Evolutionary conservation across 2,329 filamentous ascomycete genomes (phyloP).

Genomic region (Metarhizium humberi): DNA sequence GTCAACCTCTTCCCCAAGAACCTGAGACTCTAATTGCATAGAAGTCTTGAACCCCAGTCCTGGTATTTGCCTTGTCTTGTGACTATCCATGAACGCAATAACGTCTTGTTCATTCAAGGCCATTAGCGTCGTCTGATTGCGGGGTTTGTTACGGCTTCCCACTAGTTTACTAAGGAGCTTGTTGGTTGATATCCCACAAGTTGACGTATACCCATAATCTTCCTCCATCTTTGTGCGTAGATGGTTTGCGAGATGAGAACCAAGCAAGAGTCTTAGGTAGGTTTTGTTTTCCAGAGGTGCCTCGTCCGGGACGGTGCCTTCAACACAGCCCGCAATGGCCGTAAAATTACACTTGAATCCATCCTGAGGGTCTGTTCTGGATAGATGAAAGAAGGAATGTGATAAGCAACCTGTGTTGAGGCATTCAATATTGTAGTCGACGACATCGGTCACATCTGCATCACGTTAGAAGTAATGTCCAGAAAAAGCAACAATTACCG

Average conservation of each 20-base stretch:
- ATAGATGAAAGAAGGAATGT: slow-evolving; percentile 73
- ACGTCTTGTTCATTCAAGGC: slow-evolving; percentile 51
- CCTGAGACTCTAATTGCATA: slow-evolving; percentile 41
- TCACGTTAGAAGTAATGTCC: slow-evolving; percentile 7
- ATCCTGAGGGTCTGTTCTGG: slow-evolving; percentile 60
- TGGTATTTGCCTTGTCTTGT: slow-evolving; percentile 72
- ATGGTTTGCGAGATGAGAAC: slow-evolving; percentile 70
- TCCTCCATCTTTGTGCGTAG: slow-evolving; percentile 64
- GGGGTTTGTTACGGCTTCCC: slow-evolving; percentile 77
- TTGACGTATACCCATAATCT: slow-evolving; percentile 75
- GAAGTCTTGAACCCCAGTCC: slow-evolving; percentile 69
- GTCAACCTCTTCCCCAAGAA: slow-evolving; percentile 28
- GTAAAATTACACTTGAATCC: slow-evolving; percentile 76
- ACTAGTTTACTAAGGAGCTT: slow-evolving; percentile 81
- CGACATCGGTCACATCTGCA: slow-evolving; percentile 74
- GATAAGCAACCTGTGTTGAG: slow-evolving; percentile 57
- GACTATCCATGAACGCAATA: slow-evolving; percentile 60
- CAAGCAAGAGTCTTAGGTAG: slow-evolving; percentile 59
- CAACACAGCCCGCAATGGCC: slow-evolving; percentile 52
- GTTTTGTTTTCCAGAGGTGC: slow-evolving; percentile 26
- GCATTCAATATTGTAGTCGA: slow-evolving; percentile 69
- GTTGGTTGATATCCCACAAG: slow-evolving; percentile 78
- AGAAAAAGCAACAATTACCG: background rate
- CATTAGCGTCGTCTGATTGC: slow-evolving; percentile 75
- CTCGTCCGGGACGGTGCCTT: slow-evolving; percentile 14